Base-by-base conservation (phyloP, 2,329 filamentous ascomycete species). In the Tympanopsis confertula region DNA sequence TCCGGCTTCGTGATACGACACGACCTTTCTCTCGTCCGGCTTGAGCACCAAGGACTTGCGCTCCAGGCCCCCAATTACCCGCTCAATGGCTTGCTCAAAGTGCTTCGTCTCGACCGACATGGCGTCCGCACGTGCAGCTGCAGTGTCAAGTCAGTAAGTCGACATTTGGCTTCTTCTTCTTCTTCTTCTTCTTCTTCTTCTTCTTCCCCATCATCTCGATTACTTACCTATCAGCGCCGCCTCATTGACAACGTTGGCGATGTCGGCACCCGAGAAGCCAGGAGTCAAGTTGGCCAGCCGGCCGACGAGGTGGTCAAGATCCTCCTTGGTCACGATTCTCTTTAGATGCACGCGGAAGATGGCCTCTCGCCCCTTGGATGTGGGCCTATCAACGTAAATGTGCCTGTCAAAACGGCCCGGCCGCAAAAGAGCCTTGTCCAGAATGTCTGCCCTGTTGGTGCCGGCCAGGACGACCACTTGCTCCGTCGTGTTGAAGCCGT, bases 161-260 rank as follows among this genome's bases (percentile, higher is more conserved):
- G 5, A 24, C n/a, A n/a, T n/a, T n/a, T n/a, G n/a, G n/a, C n/a
- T n/a, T n/a, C n/a, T n/a, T n/a, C n/a, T n/a, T n/a, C n/a, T n/a
- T n/a, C n/a, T n/a, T n/a, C n/a, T n/a, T n/a, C n/a, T n/a, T n/a
- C n/a, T n/a, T n/a, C n/a, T n/a, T n/a, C n/a, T n/a, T n/a, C n/a
- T n/a, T n/a, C n/a, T n/a, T n/a, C n/a, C n/a, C n/a, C n/a, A n/a
- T n/a, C n/a, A n/a, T n/a, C n/a, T n/a, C n/a, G n/a, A n/a, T 32
- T 10, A 60, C 82, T 57, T 73, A 94, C 87, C 89, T 55, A 96
- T 89, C 35, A 98, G 68, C 39, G 91, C 91, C 47, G 91, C 91
- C 67, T 98, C 91, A 55, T 98, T 98, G 50, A 94, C 87, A 55
- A 87, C 94, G 59, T 98, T 98, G 55, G 91, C 87, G 60, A 98